Evolutionary conservation across 805 yeast species (phyloP).

Genomic region (Tetrapisispora fleetii): DNA sequence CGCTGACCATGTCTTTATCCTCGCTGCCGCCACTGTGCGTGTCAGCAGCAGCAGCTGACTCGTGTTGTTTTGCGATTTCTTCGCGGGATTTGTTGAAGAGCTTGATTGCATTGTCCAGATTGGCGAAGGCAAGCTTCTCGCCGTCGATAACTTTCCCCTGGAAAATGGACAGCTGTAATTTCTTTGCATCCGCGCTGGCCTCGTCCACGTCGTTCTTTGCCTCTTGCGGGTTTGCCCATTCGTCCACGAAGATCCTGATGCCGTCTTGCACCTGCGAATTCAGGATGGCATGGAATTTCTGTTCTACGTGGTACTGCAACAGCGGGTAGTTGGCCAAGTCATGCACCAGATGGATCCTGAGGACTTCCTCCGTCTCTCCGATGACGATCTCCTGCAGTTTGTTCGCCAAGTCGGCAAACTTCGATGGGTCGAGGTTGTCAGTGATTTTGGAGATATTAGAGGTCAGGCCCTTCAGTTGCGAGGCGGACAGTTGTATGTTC

Average conservation of each 20-base stretch:
- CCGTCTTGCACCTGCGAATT: conserved; percentile 68
- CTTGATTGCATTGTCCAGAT: conserved; percentile 64
- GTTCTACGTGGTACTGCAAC: conserved; percentile 32
- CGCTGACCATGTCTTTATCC: conserved; percentile 34
- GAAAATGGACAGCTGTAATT: conserved; percentile 55
- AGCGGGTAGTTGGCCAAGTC: conserved; percentile 48
- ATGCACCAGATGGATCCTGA: conserved; percentile 55
- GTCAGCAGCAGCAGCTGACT: conserved; percentile 8
- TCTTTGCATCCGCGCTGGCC: background rate
- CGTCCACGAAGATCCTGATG: conserved; percentile 49
- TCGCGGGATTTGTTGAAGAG: conserved; percentile 28
- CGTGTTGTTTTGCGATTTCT: conserved; percentile 19
- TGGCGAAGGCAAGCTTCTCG: conserved; percentile 80
- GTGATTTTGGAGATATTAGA: conserved; percentile 11
- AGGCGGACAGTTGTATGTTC: background rate
- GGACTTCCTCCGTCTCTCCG: conserved; percentile 41
- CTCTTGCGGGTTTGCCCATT: conserved; percentile 34
- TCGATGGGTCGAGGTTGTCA: conserved; percentile 8
- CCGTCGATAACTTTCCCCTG: conserved; percentile 74
- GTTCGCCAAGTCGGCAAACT: conserved; percentile 26
- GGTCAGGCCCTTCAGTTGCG: conserved; percentile 5
- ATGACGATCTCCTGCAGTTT: conserved; percentile 26
- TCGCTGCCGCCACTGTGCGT: conserved; percentile 6
- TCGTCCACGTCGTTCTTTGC: conserved; percentile 1
- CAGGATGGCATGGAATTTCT: conserved; percentile 53